These are phyloP conservation scores for Linderina pennispora DNA, from an alignment of 192 early-diverging fungal species.

Conservation along the genomic window DNA sequence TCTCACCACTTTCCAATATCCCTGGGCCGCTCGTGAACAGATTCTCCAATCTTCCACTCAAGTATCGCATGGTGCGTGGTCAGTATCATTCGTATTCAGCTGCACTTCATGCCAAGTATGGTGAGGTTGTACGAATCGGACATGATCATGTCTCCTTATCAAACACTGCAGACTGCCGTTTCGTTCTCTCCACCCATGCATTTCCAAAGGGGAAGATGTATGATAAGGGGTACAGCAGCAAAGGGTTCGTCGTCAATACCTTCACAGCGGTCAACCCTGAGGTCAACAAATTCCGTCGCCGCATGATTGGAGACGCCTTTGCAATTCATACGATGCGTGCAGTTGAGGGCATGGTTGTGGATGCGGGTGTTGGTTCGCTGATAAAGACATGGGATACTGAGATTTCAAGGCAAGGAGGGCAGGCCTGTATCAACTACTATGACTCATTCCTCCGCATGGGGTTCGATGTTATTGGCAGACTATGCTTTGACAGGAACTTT, in stretches of 20 bases:
- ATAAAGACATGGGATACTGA: background rate
- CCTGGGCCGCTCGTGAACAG: background rate
- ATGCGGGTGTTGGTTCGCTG: background rate
- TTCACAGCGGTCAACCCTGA: background rate
- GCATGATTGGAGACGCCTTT: background rate
- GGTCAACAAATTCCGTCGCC: background rate
- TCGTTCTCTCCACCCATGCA: background rate
- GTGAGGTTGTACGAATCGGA: background rate
- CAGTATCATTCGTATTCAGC: background rate
- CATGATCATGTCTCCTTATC: background rate
- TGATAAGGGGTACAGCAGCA: background rate
- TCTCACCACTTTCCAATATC: background rate
- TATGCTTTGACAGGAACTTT: slow-evolving; percentile 32
- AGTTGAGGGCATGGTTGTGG: background rate
- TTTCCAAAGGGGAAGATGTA: background rate
- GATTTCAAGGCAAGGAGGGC: background rate
- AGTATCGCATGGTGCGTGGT: background rate
- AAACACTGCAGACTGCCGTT: background rate
- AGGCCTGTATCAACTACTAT: background rate
- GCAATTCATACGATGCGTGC: background rate
- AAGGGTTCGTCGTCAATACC: background rate
- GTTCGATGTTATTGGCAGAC: slow-evolving; percentile 31
- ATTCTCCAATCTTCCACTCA: background rate
- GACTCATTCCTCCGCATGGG: slow-evolving; percentile 27
- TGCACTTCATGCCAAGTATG: background rate